Evolutionary conservation across 306 rosid species (phyloP).

Genomic region (Citrullus mucosospermus): DNA sequence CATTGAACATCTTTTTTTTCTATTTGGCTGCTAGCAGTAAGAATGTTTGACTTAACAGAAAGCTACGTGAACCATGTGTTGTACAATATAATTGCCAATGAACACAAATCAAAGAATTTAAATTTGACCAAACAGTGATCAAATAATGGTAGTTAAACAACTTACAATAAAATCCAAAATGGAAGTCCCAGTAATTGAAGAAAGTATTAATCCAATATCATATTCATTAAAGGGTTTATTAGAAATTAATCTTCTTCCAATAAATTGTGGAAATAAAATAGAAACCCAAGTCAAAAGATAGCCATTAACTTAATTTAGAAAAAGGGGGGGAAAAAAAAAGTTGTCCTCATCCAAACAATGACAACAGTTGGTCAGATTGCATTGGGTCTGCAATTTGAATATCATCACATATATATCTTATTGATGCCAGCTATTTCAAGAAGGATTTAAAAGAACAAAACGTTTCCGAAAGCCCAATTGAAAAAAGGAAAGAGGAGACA

Average conservation of each 20-base stretch:
- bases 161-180: not conserved
- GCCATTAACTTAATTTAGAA: not conserved
- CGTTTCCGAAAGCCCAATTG: not conserved
- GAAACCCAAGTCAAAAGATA: not conserved
- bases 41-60: slow-evolving; percentile 11
- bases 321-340: too few species aligned
- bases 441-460: not conserved
- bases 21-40: slow-evolving; percentile 11
- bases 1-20: not conserved
- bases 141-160: not conserved
- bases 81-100: not conserved
- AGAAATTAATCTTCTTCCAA: not conserved
- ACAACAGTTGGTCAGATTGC: not conserved
- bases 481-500: not conserved
- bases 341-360: slow-evolving; percentile 6
- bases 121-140: not conserved
- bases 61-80: not conserved
- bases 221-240: not conserved
- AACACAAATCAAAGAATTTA: not conserved
- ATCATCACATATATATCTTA: not conserved
- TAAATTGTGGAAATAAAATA: not conserved
- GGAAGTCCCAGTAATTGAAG: not conserved
- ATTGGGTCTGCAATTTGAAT: not conserved
- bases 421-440: not conserved
- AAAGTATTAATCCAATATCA: not conserved